Evolutionary conservation across 1,284 basidiomycete species (phyloP).

Genomic region (Chondrostereum purpureum): DNA sequence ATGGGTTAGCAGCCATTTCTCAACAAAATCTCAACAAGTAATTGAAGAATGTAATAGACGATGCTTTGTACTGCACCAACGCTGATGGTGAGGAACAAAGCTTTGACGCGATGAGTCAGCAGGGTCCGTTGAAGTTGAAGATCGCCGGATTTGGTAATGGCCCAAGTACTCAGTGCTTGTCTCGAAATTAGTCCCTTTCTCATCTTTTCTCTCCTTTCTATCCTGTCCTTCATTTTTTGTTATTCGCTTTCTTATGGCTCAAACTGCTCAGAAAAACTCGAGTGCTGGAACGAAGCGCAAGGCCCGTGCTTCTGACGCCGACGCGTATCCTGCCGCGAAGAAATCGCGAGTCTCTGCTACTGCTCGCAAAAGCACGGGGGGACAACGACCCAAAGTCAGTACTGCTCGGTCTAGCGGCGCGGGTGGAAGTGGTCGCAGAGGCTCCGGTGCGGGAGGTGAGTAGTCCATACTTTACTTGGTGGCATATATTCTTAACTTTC

Average conservation of each 20-base stretch:
- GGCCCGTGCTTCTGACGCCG: conserved; percentile 30
- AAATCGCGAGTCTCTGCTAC: conserved; percentile 49
- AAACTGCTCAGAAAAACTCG: conserved; percentile 37
- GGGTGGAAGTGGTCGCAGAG: no score
- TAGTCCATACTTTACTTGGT: conserved; percentile 15
- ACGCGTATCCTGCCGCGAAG: conserved; percentile 39
- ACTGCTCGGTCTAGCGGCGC: conserved; percentile 7
- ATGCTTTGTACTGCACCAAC: not conserved
- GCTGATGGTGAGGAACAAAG: no score
- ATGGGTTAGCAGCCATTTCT: conserved; percentile 12
- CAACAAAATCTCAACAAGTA: conserved; percentile 3
- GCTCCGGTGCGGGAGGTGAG: no score
- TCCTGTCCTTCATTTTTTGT: conserved; percentile 6
- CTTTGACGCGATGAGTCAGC: not conserved
- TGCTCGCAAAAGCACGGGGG: conserved; percentile 73
- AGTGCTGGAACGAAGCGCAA: conserved; percentile 34
- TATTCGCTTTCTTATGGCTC: conserved; percentile 34
- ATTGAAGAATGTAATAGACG: no score
- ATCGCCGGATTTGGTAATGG: not conserved
- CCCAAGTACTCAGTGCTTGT: no score
- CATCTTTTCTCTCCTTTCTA: not conserved
- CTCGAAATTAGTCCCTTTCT: no score
- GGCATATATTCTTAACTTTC: conserved; percentile 5
- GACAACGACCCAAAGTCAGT: conserved; percentile 33
- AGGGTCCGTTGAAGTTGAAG: no score